Percentiles rank a stretch among this genome's conserved stretches.
phyloP scores from a whole-genome alignment of 129 eudicot genomes.

The Oenanthe sinensis region DNA sequence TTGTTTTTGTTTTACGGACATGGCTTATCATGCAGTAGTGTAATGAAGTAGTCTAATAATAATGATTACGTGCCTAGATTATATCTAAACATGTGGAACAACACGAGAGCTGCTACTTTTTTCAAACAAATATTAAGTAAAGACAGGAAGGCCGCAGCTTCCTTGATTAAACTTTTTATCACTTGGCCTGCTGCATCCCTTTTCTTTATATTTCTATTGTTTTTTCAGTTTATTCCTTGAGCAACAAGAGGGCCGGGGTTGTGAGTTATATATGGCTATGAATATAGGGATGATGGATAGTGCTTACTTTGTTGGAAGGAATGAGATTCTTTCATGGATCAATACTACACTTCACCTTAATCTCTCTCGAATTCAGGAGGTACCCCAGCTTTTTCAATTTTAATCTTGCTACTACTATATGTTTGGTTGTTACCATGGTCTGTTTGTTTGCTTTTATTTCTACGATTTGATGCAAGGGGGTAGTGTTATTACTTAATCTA shows the following conservation, averaged over 20 bases:
- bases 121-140: too few relatives aligned
- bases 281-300: constrained; percentile 95
- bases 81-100: neutral
- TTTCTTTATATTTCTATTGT: too few relatives aligned
- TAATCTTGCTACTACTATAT: neutral
- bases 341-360: constrained; percentile 73
- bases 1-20: neutral
- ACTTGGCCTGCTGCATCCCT: neutral
- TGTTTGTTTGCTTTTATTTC: neutral
- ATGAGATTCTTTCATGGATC: constrained; percentile 82
- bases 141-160: neutral
- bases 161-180: neutral
- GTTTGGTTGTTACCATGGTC: neutral
- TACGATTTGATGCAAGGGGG: neutral
- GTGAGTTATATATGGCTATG: constrained; percentile 43
- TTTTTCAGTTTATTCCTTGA: too few relatives aligned
- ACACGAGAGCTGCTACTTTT: neutral
- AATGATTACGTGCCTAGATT: neutral
- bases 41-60: neutral
- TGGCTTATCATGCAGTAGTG: too few relatives aligned
- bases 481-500: too few relatives aligned
- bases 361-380: constrained; percentile 93
- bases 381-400: constrained; percentile 5
- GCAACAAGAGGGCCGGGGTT: too few relatives aligned
- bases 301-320: constrained; percentile 94